Base-by-base conservation (phyloP, 371 early-diverging fungal genomes). In the Apophysomyces ossiformis region DNA sequence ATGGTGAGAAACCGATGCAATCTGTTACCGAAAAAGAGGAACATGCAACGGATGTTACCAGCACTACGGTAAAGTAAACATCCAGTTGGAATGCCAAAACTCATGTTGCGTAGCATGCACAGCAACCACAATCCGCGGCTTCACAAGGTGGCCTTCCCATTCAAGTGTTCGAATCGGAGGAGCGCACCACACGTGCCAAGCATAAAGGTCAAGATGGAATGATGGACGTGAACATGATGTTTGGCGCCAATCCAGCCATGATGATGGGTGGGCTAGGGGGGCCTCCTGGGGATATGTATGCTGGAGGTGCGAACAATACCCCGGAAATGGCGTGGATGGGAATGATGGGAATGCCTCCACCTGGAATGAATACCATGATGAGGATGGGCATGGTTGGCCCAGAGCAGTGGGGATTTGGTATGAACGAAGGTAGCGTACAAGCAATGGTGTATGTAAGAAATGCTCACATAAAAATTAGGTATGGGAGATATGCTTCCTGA, bases 321-420 rank as follows among this genome's bases (percentile, higher is more conserved):
- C 69, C 71, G 35, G 77, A 80, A 13, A 81, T 81, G 82, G 60
- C 61, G 35, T 81, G 78, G 79, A 75, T 75, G 74, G 66, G 66
- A 15, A 70, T 74, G 74, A 74, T 74, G 70, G 74, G 74, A 15
- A 74, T 74, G 70, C 66, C 66, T 16, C 74, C 74, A n/a, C 74
- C 74, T 9, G 70, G 70, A 15, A 74, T 74, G 70, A 74, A 74
- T 54, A 66, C 69, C 50, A 70, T 74, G 74, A 68, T 70, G 74
- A 60, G 68, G 26, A 74, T 72, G 73, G 58, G 64, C 16, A 67
- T 71, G 64, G 58, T 58, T 37, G 65, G 63, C 41, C 61, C 63
- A 2, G 69, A 64, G 11, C 58, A 58, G 15, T 64, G 59, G 46
- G 64, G 64, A 26, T 66, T 66, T 32, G 66, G 69, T 41, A 69